Base-by-base conservation (phyloP, 805 yeast species). In the Saccharomycopsis fodiens region DNA sequence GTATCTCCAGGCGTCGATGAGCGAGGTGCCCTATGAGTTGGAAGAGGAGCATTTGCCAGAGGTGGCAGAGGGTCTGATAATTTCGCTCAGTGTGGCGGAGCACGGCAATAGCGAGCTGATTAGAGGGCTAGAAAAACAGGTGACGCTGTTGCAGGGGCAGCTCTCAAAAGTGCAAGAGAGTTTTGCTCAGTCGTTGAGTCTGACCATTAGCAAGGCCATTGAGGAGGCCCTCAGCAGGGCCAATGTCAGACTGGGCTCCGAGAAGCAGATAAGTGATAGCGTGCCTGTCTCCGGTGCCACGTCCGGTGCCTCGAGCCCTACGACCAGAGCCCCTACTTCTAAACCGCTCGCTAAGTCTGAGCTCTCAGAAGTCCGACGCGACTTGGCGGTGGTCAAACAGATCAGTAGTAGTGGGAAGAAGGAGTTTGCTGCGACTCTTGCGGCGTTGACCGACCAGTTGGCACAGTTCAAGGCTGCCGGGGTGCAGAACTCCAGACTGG, bases 21-120 rank as follows among this genome's bases (percentile, higher is more conserved):
- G 73, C 27, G 74, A 74, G 0, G 71, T 88, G 1, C 70, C 82
- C 1, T 93, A 85, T 58, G 96, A 91, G 59, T 63, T 91, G 19
- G 97, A 89, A 51, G 89, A 87, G 35, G 41, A 43, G 15, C 61
- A 70, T 21, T 58, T 86, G n/a, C 54, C 53, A 0, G 89, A 83
- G 35, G 67, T 91, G 1, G 59, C 62, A 39, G 69, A 70, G 2
- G 88, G 87, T 0, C 68, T 78, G 2, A 62, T 87, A 2, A 59
- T 91, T 6, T 69, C 79, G 1, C 62, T 85, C 27, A 72, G 75
- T 39, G 79, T 79, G 48, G 68, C 74, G 21, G 69, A 58, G 38
- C 49, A 51, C 32, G 25, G 59, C 16, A 53, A 49, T 12, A 21
- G 52, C 1, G 36, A 32, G 20, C 20, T 32, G 5, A 32, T 32